Percentiles rank a stretch among this genome's conserved stretches.
Conservation (phyloP, 148 eudicot species). For the Rhododendron henanense region DNA sequence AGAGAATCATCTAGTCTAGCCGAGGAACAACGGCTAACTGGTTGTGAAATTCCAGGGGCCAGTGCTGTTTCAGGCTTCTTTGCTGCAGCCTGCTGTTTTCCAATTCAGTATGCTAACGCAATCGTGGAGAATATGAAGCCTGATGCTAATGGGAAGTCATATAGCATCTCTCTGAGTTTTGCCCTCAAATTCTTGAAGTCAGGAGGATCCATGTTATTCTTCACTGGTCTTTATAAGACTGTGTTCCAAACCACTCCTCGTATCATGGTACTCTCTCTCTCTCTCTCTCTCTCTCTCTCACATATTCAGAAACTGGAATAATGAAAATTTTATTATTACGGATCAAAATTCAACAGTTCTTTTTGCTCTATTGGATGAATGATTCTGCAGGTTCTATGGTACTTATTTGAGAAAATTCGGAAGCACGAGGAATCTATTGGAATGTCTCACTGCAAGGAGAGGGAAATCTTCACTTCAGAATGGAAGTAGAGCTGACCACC, state of each 20-base stretch:
- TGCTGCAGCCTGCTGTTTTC: background rate
- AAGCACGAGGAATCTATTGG: background rate
- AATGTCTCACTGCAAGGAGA: background rate
- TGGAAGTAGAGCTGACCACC: background rate
- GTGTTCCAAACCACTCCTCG: background rate
- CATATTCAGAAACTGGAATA: background rate
- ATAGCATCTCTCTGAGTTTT: background rate
- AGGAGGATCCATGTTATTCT: background rate
- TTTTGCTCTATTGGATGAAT: background rate
- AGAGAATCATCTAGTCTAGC: background rate
- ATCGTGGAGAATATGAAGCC: background rate
- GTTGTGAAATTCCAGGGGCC: background rate
- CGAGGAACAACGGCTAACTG: background rate
- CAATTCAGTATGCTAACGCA: background rate
- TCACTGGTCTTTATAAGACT: background rate
- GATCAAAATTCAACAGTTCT: background rate
- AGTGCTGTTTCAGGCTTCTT: constrained; percentile 5
- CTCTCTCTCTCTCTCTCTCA: background rate
- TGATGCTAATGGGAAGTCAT: background rate
- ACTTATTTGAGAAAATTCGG: background rate
- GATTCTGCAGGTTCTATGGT: background rate
- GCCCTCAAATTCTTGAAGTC: background rate
- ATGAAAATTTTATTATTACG: background rate
- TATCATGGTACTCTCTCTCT: background rate
- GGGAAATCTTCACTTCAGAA: background rate